Conservation (phyloP, 768 basidiomycete genomes). For the Grammothele lineata region DNA sequence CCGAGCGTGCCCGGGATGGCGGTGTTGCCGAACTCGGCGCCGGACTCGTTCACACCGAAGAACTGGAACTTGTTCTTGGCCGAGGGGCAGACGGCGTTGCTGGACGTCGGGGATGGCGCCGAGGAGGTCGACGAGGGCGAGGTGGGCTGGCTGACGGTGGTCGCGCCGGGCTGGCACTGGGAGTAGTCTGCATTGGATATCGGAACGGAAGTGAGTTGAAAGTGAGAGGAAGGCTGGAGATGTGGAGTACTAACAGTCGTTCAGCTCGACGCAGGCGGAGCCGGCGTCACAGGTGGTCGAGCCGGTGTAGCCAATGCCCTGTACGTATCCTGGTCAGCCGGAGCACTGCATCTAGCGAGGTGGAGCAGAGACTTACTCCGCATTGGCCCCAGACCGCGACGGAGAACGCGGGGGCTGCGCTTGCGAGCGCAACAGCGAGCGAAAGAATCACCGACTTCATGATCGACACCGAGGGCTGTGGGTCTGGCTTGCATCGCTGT, state of each 20-base stretch:
- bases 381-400: constrained; percentile 50
- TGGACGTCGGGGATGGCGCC: constrained; percentile 25
- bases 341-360: background rate
- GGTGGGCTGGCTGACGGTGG: constrained; percentile 24
- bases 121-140: constrained; percentile 27
- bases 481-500: no score
- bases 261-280: constrained; percentile 36
- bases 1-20: constrained; percentile 42
- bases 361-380: constrained; percentile 26
- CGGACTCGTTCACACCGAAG: constrained; percentile 61
- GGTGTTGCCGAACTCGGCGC: constrained; percentile 55
- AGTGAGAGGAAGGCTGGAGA: background rate
- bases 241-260: constrained; percentile 34
- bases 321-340: background rate
- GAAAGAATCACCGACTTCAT: constrained; percentile 24
- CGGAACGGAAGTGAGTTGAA: background rate
- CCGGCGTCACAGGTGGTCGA: constrained; percentile 43
- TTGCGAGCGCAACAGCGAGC: constrained; percentile 19
- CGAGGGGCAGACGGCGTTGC: constrained; percentile 32
- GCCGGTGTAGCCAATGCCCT: constrained; percentile 40
- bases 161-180: constrained; percentile 40
- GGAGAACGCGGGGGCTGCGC: constrained; percentile 20
- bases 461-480: background rate
- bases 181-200: constrained; percentile 36
- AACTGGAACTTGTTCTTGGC: constrained; percentile 51